Conservation (phyloP, 305 asterid genomes). For the Solanum hybrid region DNA sequence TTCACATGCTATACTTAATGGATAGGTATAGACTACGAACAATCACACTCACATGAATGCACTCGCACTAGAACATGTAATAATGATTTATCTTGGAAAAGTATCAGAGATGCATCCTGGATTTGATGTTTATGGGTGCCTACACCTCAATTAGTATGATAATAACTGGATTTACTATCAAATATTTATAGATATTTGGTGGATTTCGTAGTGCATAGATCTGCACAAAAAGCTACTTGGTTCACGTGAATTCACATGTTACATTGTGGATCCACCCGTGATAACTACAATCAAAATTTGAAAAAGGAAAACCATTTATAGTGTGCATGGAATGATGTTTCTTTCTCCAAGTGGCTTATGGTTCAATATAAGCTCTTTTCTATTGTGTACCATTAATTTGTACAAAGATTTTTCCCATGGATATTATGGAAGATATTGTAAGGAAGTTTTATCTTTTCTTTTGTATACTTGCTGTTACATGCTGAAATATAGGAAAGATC, state of each 20-base stretch:
- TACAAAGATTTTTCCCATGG: not conserved
- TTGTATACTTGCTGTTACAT: not conserved
- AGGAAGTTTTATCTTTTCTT: not conserved
- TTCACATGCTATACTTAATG: not conserved
- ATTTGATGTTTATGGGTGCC: not conserved
- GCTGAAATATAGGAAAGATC: not conserved
- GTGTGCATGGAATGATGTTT: not conserved
- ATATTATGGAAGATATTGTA: not conserved
- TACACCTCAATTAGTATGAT: not conserved
- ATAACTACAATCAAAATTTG: not conserved
- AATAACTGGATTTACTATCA: not conserved
- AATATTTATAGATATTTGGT: not conserved
- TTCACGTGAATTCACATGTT: not conserved
- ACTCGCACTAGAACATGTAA: not conserved
- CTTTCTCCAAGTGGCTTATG: not conserved
- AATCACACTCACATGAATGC: not conserved
- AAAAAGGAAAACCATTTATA: not conserved
- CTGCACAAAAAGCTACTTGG: not conserved
- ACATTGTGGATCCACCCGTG: not conserved
- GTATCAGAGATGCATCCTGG: not conserved
- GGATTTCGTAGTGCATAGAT: not conserved
- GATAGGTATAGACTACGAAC: not conserved
- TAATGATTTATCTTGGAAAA: not conserved
- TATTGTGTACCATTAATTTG: not conserved
- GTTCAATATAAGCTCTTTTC: not conserved